Conservation (phyloP, 2,329 filamentous ascomycete species). For the Aspergillus awamori region DNA sequence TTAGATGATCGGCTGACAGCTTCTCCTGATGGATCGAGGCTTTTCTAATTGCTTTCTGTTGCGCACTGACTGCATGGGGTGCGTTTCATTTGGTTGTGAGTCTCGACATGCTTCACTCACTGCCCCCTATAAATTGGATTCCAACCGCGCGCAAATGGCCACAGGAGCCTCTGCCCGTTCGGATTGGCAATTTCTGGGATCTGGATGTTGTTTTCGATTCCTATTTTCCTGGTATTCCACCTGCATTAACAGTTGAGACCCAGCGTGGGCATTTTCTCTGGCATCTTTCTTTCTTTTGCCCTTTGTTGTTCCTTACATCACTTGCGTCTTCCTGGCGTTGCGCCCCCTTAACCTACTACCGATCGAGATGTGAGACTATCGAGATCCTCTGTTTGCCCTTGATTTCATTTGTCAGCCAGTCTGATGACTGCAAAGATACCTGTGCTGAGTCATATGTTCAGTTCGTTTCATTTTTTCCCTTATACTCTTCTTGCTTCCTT, state of each 20-base stretch:
- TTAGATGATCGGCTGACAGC: constrained; percentile 10
- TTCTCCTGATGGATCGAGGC: constrained; percentile 10
- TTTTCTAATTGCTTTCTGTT: constrained; percentile 14
- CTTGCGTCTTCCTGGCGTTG: constrained; percentile 12
- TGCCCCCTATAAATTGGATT: constrained; percentile 11
- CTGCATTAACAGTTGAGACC: constrained; percentile 16
- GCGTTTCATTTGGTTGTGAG: constrained; percentile 32
- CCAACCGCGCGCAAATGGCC: constrained; percentile 19
- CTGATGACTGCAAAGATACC: constrained; percentile 39
- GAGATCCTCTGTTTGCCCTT: constrained; percentile 22
- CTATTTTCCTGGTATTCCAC: constrained; percentile 8
- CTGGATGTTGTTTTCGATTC: constrained; percentile 13
- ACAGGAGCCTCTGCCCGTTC: constrained; percentile 3
- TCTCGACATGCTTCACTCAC: constrained; percentile 8
- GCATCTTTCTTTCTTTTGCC: constrained; percentile 11
- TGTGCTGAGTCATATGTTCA: constrained; percentile 31
- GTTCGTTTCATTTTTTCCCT: constrained; percentile 16
- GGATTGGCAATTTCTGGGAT: constrained; percentile 18
- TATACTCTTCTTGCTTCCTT: constrained; percentile 17
- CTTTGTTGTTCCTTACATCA: constrained; percentile 10
- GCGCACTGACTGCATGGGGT: constrained; percentile 20
- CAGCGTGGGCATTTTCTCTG: constrained; percentile 13
- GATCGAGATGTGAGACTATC: constrained; percentile 19
- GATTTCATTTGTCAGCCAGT: constrained; percentile 23
- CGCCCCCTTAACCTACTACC: constrained; percentile 13